These are phyloP conservation scores for Orbilia brochopaga DNA, from an alignment of 2,329 filamentous ascomycete species.

Conservation along the genomic window DNA sequence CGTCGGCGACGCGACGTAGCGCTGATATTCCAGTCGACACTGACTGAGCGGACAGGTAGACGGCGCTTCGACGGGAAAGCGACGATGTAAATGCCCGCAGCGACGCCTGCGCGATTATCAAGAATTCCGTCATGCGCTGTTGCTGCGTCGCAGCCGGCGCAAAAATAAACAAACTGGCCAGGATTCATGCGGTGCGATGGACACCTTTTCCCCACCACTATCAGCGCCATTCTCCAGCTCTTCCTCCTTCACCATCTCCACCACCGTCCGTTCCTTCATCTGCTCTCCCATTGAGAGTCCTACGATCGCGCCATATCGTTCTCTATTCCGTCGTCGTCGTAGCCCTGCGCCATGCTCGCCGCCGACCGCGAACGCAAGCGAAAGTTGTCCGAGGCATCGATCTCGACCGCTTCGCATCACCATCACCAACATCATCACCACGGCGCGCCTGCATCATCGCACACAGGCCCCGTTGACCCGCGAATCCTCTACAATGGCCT, in stretches of 20 bases:
- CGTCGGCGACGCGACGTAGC: not conserved
- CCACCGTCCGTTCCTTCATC: not conserved
- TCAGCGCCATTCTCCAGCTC: not conserved
- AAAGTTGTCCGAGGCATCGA: slow-evolving; percentile 11
- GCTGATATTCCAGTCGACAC: not conserved
- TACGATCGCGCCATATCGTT: too few relatives aligned
- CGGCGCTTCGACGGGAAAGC: too few relatives aligned
- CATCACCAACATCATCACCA: slow-evolving; percentile 1
- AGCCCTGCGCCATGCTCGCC: slow-evolving; percentile 20
- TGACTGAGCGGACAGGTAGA: not conserved
- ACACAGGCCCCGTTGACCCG: slow-evolving; percentile 9
- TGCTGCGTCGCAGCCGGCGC: not conserved
- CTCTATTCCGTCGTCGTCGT: too few relatives aligned
- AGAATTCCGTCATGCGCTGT: not conserved
- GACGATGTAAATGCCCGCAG: too few relatives aligned
- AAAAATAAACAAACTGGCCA: slow-evolving; percentile 4
- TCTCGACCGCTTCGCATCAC: not conserved
- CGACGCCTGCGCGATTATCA: not conserved
- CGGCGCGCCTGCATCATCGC: slow-evolving; percentile 8
- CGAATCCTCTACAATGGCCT: slow-evolving; percentile 30
- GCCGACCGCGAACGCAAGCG: slow-evolving; percentile 38
- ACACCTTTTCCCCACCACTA: not conserved
- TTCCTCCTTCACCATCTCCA: not conserved
- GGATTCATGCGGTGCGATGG: not conserved
- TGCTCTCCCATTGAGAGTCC: not conserved